Conservation (phyloP, 139 green algal species). For the Picochlorum sp. region DNA sequence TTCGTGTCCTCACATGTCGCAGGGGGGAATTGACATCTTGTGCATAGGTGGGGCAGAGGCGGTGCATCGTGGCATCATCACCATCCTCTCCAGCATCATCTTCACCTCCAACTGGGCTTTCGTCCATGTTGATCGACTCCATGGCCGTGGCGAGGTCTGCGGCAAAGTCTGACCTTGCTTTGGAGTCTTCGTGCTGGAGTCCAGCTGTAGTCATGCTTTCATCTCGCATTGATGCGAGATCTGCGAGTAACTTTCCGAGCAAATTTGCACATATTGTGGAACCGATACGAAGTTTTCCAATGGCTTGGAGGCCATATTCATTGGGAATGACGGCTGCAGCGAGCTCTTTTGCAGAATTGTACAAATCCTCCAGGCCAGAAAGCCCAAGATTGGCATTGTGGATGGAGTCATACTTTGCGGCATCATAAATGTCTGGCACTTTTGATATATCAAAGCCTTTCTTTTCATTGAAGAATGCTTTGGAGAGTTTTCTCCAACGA, state of each 20-base stretch:
- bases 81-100: background rate
- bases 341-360: constrained; percentile 57
- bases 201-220: constrained; percentile 54
- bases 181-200: constrained; percentile 7
- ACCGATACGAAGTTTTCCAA: constrained; percentile 69
- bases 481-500: constrained; percentile 83
- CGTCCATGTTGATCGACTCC: background rate
- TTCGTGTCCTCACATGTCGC: constrained; percentile 91
- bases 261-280: constrained; percentile 61
- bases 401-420: constrained; percentile 88
- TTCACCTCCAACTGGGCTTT: background rate
- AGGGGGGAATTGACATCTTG: constrained; percentile 87
- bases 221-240: constrained; percentile 80
- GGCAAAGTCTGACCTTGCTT: background rate
- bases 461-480: constrained; percentile 76
- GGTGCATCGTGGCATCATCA: constrained; percentile 36
- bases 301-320: constrained; percentile 69
- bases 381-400: constrained; percentile 86
- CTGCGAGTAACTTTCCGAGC: constrained; percentile 86
- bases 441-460: constrained; percentile 81
- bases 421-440: constrained; percentile 93
- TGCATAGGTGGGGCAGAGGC: constrained; percentile 80
- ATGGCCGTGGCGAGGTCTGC: background rate
- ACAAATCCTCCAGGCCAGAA: constrained; percentile 45
- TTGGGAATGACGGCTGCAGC: constrained; percentile 81